A percentile compares a stretch with the other conserved stretches of the same genome.
phyloP scores from a whole-genome alignment of 768 basidiomycete species.

The Tephrocybe rancida region DNA sequence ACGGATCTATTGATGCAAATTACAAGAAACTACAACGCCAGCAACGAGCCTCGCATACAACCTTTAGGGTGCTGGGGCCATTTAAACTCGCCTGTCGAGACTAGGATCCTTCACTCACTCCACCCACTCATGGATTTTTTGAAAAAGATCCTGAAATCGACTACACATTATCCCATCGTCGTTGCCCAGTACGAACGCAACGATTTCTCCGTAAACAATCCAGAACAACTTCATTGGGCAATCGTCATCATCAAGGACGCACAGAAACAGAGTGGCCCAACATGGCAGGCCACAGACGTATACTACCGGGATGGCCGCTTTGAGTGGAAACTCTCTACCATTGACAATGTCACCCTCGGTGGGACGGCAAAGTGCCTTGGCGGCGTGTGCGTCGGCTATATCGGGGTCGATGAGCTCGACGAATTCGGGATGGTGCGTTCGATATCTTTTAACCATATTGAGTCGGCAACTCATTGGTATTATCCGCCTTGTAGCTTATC shows the following conservation, averaged over 20 bases:
- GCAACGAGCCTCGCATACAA: too few species aligned
- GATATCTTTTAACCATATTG: background rate
- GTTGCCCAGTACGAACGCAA: conserved; percentile 12
- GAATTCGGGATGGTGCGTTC: background rate
- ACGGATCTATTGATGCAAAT: too few species aligned
- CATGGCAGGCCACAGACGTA: conserved; percentile 8
- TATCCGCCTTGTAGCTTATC: background rate
- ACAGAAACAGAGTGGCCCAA: conserved; percentile 6
- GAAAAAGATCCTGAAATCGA: too few species aligned
- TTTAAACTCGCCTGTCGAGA: too few species aligned
- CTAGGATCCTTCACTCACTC: too few species aligned
- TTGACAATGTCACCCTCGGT: background rate
- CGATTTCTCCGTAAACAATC: conserved; percentile 5
- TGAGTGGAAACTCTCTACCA: background rate
- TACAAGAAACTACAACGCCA: too few species aligned
- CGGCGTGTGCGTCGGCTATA: conserved; percentile 3
- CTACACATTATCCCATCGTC: conserved; percentile 2
- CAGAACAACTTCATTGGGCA: conserved; percentile 7
- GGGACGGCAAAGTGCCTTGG: conserved; percentile 11
- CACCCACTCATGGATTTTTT: too few species aligned
- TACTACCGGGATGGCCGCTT: conserved; percentile 5
- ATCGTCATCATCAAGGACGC: too few species aligned
- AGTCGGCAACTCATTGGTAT: background rate
- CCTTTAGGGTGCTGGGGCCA: too few species aligned
- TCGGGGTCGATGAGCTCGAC: background rate